Evolutionary conservation across 176 grass and related monocot species (phyloP).

Genomic region (Areca catechu): DNA sequence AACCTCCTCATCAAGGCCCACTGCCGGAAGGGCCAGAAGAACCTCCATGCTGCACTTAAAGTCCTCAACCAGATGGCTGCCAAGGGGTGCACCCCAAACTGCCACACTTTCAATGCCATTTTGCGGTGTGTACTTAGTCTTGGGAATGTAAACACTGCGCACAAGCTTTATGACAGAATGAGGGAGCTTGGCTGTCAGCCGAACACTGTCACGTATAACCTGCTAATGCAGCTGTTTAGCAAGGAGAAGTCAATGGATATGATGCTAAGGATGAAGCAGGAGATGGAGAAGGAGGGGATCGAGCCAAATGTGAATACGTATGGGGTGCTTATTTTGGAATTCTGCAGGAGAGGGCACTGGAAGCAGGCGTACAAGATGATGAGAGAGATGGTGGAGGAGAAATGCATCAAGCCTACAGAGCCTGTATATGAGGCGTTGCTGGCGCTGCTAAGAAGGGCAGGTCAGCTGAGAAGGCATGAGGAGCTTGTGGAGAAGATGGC

Average conservation of each 20-base stretch:
- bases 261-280: constrained; percentile 74
- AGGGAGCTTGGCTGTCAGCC: constrained; percentile 56
- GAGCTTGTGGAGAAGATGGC: constrained; percentile 67
- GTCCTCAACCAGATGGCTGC: constrained; percentile 65
- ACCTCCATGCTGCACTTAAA: constrained; percentile 74
- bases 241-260: constrained; percentile 85
- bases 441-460: constrained; percentile 51
- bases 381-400: constrained; percentile 73
- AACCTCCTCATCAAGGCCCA: constrained; percentile 81
- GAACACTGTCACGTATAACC: constrained; percentile 72
- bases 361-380: constrained; percentile 28
- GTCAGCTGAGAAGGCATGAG: constrained; percentile 59
- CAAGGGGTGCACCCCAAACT: constrained; percentile 56
- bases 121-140: constrained; percentile 44
- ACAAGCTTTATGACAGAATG: constrained; percentile 63
- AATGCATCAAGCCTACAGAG: constrained; percentile 55
- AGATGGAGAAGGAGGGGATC: constrained; percentile 62
- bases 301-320: constrained; percentile 76
- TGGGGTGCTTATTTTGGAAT: constrained; percentile 44
- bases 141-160: constrained; percentile 46
- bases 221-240: constrained; percentile 66
- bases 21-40: constrained; percentile 66
- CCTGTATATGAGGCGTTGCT: constrained; percentile 43
- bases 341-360: constrained; percentile 76
- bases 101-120: constrained; percentile 80